Evolutionary conservation across 257 asterid genomes (phyloP), one percentile per base, ranked within the genome.

Genomic region (Eucommia ulmoides): DNA sequence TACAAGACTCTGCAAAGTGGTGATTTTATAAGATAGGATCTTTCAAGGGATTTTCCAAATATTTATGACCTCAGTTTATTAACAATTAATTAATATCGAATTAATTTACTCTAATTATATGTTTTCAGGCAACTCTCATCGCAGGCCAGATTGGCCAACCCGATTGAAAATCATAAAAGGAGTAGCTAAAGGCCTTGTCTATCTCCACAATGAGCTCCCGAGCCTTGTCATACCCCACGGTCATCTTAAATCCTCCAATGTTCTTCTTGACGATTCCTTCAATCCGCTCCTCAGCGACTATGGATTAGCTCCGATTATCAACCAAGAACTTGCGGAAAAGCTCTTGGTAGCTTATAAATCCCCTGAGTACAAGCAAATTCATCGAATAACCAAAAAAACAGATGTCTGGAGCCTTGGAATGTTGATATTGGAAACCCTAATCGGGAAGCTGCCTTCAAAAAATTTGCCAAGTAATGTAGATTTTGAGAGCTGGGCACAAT

Each of bases 381-480:
- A 82, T 1, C 78, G 85, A n/a, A 73, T 86, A 67, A 79, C 84
- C 1, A 75, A 73, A 75, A 86, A 81, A 26, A 79, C 97, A 2
- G 99, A 91, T 51, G 78, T 83, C 0, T 86, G 96, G 96, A 64
- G 87, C 49, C 74, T 91, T 16, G 99, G 97, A 10, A 73, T 86
- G 51, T 59, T 91, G 35, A 76, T 91, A 23, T 69, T 91, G 0
- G 99, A 91, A 55, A 66, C 54, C 52, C 53, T 91, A 18, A 91
- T 96, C 0, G 96, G 94, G 1, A 64, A 74, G 25, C 56, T 71
- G 25, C 96, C 98, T 1, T 53, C 93, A 2, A 82, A 65, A 50
- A 71, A 80, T 72, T n/a, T 77, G 44, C 93, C 79, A 61, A 58
- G 48, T 7, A 82, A 76, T 3, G 45, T 60, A 0, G 92, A 81